Evolutionary conservation across 495 filamentous ascomycete species (phyloP), one percentile per base, ranked within the genome.

Genomic region (Hapsidospora chrysogenum): DNA sequence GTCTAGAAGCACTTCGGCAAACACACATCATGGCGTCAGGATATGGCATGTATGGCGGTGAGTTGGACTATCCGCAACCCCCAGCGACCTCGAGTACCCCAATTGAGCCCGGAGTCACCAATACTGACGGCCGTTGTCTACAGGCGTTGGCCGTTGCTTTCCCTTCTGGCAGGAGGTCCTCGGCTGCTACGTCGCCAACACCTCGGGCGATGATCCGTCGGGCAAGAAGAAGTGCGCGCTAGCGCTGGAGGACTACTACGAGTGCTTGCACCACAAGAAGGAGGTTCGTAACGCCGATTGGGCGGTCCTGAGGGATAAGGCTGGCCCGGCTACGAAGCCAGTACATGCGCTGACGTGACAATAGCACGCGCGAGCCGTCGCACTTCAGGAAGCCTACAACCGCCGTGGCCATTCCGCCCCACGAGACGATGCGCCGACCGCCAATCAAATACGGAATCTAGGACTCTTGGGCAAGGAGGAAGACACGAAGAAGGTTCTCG

Each of bases 121-220:
- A 6, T 26, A 26, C 14, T 17, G 22, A 17, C 33, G 32, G 36
- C 40, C 40, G 9, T 14, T 11, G 11, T 22, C 18, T 17, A 9
- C 55, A 93, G 86, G 84, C 48, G 78, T 74, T 41, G 75, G 73
- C 48, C 77, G 92, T 62, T 99, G 89, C 76, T 96, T 92, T 60
- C 80, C 83, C 53, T 99, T 95, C 73, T 99, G 92, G 92, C 89
- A 92, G 61, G 83, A 92, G 50, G 62, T 85, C 36, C 74, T 92
- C 42, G 78, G 78, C 46, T 92, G 83, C 70, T 92, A 92, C 52
- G 80, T 87, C 31, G 70, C 85, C 50, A 86, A 87, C 57, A 75
- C 78, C 32, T 67, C 63, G 35, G 61, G 74, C 29, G 76, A 81
- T 16, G 68, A 72, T 36, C 17, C 21, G 13, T 66, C 72, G 8